Evolutionary conservation across 768 basidiomycete genomes (phyloP).

Genomic region (Scleroderma citrinum): DNA sequence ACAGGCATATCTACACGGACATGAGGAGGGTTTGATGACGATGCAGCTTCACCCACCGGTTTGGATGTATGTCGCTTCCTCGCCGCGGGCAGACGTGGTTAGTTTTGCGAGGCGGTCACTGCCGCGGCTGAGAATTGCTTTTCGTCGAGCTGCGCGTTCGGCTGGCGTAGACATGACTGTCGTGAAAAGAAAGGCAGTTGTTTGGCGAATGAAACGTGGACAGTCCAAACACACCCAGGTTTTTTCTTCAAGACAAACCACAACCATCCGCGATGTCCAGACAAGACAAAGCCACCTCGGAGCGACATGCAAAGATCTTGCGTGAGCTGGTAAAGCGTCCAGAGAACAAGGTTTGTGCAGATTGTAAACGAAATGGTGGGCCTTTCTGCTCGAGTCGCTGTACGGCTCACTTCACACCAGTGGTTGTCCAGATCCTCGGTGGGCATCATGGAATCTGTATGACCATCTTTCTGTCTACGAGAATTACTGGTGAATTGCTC

Average conservation of each 20-base stretch:
- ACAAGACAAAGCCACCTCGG: constrained; percentile 84
- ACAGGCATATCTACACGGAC: constrained; percentile 9
- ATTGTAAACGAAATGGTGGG: constrained; percentile 94
- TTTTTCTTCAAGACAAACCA: no score
- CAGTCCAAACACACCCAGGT: constrained; percentile 3
- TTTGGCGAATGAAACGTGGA: not conserved
- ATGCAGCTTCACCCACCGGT: constrained; percentile 33
- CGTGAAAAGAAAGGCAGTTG: not conserved
- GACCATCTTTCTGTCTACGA: constrained; percentile 16
- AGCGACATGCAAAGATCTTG: constrained; percentile 69
- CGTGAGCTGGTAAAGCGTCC: constrained; percentile 83
- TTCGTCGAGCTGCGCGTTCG: constrained; percentile 68
- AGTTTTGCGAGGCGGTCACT: constrained; percentile 73
- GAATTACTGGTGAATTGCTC: not conserved
- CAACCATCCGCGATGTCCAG: constrained; percentile 32
- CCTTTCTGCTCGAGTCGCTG: no score
- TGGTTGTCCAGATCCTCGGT: constrained; percentile 98
- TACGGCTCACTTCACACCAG: no score
- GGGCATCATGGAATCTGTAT: constrained; percentile 97
- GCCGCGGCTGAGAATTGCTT: constrained; percentile 68
- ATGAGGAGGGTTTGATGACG: not conserved
- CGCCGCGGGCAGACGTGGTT: constrained; percentile 67
- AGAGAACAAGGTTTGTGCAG: constrained; percentile 92
- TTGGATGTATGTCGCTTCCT: constrained; percentile 54
- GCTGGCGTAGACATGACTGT: constrained; percentile 39